These are phyloP conservation scores for Starmerella ratchasimensis DNA, from an alignment of 805 yeast species.

Conservation along the genomic window DNA sequence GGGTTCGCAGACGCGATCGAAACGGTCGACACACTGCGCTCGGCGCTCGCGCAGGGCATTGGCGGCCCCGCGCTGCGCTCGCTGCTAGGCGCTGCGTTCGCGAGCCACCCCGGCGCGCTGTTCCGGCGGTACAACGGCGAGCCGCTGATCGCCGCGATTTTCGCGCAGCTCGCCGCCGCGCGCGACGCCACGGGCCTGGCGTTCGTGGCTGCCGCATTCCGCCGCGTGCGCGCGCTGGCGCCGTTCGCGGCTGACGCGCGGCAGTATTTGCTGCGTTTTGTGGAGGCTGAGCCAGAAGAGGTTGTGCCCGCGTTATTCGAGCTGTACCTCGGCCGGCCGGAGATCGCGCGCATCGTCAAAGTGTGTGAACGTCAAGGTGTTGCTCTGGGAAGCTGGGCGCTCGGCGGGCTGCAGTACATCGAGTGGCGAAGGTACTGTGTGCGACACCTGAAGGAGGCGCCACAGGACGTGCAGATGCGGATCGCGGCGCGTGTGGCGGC, in stretches of 20 bases:
- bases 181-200: constrained; percentile 1
- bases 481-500: too few relatives aligned
- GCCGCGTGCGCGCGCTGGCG: constrained; percentile 3
- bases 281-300: too few relatives aligned
- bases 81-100: neutral
- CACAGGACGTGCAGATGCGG: too few relatives aligned
- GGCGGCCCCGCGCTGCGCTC: neutral
- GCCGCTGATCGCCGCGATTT: constrained; percentile 7
- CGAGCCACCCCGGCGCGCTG: constrained; percentile 2
- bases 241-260: constrained; percentile 2
- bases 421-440: constrained; percentile 5
- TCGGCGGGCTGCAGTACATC: constrained; percentile 3
- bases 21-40: neutral
- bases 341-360: constrained; percentile 2
- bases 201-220: constrained; percentile 3
- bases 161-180: constrained; percentile 1
- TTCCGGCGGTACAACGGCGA: constrained; percentile 6
- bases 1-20: constrained; percentile 1
- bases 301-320: constrained; percentile 7
- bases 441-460: too few relatives aligned
- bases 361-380: neutral
- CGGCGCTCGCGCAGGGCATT: neutral
- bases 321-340: constrained; percentile 5
- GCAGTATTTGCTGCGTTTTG: too few relatives aligned
- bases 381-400: constrained; percentile 1